Conservation (phyloP, 2,329 filamentous ascomycete genomes). For the Cladosporium cucumerinum region DNA sequence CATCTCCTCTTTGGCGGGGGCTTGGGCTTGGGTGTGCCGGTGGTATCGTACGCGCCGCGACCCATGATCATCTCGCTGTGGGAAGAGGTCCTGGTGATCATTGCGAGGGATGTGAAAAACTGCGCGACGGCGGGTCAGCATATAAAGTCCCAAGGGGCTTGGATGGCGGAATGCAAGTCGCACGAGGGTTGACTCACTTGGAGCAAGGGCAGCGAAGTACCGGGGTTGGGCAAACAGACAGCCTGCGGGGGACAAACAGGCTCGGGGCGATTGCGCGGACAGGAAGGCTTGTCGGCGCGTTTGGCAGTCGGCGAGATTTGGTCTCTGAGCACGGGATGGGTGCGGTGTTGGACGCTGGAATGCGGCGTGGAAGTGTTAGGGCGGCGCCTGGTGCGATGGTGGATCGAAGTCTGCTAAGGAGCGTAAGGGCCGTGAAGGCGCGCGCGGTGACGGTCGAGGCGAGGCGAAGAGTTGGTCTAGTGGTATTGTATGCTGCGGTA, state of each 20-base stretch:
- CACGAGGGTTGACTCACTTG: slow-evolving; percentile 21
- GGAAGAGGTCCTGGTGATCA: slow-evolving; percentile 40
- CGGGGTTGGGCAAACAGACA: slow-evolving; percentile 15
- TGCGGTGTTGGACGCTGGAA: slow-evolving; percentile 13
- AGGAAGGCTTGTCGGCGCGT: slow-evolving; percentile 8
- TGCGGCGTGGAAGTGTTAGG: slow-evolving; percentile 10
- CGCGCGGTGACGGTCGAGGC: slow-evolving; percentile 5
- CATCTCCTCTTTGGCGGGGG: slow-evolving; percentile 40
- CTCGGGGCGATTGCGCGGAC: slow-evolving; percentile 11
- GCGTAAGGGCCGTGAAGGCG: slow-evolving; percentile 15
- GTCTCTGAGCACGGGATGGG: background rate
- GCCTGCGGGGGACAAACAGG: slow-evolving; percentile 17
- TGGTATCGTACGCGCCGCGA: slow-evolving; percentile 48
- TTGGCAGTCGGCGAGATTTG: background rate
- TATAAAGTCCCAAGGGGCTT: slow-evolving; percentile 12
- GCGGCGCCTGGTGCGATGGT: slow-evolving; percentile 4
- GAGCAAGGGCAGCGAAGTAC: slow-evolving; percentile 16
- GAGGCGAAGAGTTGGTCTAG: background rate
- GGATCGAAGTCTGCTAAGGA: slow-evolving; percentile 9
- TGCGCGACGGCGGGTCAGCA: slow-evolving; percentile 9
- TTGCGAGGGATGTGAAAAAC: slow-evolving; percentile 24
- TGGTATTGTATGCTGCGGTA: background rate
- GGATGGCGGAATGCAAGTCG: slow-evolving; percentile 16
- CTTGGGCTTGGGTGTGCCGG: slow-evolving; percentile 44
- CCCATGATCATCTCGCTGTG: slow-evolving; percentile 44